A percentile compares a stretch with the other conserved stretches of the same genome.
Conservation (phyloP, 208 protist genomes). For the Crithidia mellificae region DNA sequence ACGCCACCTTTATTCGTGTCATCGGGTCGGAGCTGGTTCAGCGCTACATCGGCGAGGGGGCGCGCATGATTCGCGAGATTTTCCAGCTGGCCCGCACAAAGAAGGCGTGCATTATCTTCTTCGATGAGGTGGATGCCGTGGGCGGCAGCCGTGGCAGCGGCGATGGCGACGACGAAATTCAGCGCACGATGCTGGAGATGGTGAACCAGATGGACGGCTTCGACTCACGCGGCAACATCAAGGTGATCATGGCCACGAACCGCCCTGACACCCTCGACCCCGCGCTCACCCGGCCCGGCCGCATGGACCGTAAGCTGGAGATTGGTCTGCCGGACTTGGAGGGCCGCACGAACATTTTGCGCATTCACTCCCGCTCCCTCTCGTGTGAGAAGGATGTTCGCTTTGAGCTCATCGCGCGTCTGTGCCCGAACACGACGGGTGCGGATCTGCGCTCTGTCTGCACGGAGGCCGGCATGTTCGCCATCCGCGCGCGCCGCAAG, state of each 20-base stretch:
- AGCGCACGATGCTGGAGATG: constrained; percentile 99
- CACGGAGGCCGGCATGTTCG: constrained; percentile 99
- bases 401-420: constrained; percentile 98
- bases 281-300: constrained; percentile 98
- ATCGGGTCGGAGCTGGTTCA: constrained; percentile 99
- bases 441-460: constrained; percentile 98
- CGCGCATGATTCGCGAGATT: constrained; percentile 99
- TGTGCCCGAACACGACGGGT: constrained; percentile 99
- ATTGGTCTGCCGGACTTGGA: constrained; percentile 99
- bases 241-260: constrained; percentile 99
- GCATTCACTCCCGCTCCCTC: constrained; percentile 99
- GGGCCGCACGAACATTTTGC: constrained; percentile 97
- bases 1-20: constrained; percentile 99
- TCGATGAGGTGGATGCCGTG: constrained; percentile 99
- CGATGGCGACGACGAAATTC: constrained; percentile 99
- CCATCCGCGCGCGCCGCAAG: constrained; percentile 98
- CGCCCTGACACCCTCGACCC: constrained; percentile 99
- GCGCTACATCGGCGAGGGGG: constrained; percentile 99
- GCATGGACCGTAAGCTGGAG: constrained; percentile 99
- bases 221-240: constrained; percentile 99
- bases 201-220: constrained; percentile 99
- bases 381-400: constrained; percentile 98
- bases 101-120: constrained; percentile 99
- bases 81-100: constrained; percentile 99
- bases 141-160: constrained; percentile 91